These are phyloP conservation scores for Fonsecaea erecta DNA, from an alignment of 2,329 filamentous ascomycete species.

Conservation along the genomic window DNA sequence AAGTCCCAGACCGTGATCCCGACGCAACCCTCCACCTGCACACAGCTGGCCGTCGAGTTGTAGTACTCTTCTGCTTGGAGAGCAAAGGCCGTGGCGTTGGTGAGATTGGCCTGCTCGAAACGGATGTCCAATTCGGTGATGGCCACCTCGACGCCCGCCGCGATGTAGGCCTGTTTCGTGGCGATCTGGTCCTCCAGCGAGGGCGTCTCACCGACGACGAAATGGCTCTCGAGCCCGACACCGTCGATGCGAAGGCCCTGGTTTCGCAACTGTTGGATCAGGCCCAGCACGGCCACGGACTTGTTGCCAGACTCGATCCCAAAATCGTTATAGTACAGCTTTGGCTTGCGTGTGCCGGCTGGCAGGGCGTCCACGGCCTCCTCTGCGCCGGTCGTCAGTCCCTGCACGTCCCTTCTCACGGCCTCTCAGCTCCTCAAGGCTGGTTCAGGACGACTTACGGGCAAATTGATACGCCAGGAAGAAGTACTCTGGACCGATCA, in stretches of 20 bases:
- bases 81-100: slow-evolving; percentile 34
- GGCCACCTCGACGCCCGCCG: slow-evolving; percentile 49
- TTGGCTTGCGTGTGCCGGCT: slow-evolving; percentile 34
- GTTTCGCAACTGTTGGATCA: slow-evolving; percentile 47
- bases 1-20: slow-evolving; percentile 50
- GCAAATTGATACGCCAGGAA: slow-evolving; percentile 52
- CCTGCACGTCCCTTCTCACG: neutral
- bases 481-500: slow-evolving; percentile 52
- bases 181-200: slow-evolving; percentile 45
- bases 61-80: slow-evolving; percentile 44
- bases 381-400: slow-evolving; percentile 16
- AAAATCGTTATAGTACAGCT: slow-evolving; percentile 54
- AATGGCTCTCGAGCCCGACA: slow-evolving; percentile 55
- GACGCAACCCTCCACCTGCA: slow-evolving; percentile 41
- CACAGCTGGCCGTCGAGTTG: slow-evolving; percentile 42
- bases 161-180: slow-evolving; percentile 46
- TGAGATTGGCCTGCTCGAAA: slow-evolving; percentile 41
- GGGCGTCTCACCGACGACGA: slow-evolving; percentile 51
- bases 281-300: slow-evolving; percentile 42
- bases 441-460: slow-evolving; percentile 9
- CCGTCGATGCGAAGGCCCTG: slow-evolving; percentile 54
- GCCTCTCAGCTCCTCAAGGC: neutral
- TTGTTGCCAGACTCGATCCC: slow-evolving; percentile 50
- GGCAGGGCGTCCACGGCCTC: slow-evolving; percentile 45
- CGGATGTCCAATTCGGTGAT: slow-evolving; percentile 57